Evolutionary conservation across 208 protist genomes (phyloP), one percentile per base, ranked within the genome.

Genomic region (Acanthamoeba healyi): DNA sequence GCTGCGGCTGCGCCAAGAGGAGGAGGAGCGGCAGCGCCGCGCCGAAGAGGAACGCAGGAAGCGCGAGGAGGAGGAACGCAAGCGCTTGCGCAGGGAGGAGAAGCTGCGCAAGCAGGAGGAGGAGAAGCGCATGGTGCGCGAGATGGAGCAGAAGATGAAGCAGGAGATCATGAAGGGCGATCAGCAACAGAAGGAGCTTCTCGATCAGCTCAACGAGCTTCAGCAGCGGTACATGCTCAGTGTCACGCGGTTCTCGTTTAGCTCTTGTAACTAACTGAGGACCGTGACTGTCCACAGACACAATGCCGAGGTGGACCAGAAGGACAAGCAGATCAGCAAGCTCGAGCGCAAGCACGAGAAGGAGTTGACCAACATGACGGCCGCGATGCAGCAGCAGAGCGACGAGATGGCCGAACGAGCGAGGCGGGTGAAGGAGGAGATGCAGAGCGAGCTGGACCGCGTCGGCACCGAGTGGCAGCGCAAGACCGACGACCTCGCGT

Each of bases 121-220:
- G 51, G 56, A 70, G 51, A 61, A 38, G 46, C 7, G 15, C 22
- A 90, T 65, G 51, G 56, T 32, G 34, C 54, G 56, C 29, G 82
- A 90, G 51, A 61, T 90, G 56, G 82, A 90, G 56, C 10, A 90
- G 36, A 17, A 29, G 46, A 70, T 90, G 82, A 90, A 90, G 24
- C 22, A 38, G 7, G 84, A 67, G 84, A 91, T 74, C 58, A 91
- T 74, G 61, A 91, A 91, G n/a, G 84, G 61, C 51, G 34, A 72
- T 24, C 34, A 74, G 40, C 84, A 91, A 54, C 51, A 91, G 56
- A 91, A 56, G 46, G 74, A 84, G 74, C 74, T 84, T 9, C 46
- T 84, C 44, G 74, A 84, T 10, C 74, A 84, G 74, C 74, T 84
- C 46, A 84, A 84, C 26, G 74, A 84, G 32, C 74, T 84, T 4